Percentiles rank a stretch among this genome's conserved stretches.
These are phyloP conservation scores for Pulveroboletus sp. DNA, from an alignment of 768 basidiomycete genomes.

Conservation along the genomic window DNA sequence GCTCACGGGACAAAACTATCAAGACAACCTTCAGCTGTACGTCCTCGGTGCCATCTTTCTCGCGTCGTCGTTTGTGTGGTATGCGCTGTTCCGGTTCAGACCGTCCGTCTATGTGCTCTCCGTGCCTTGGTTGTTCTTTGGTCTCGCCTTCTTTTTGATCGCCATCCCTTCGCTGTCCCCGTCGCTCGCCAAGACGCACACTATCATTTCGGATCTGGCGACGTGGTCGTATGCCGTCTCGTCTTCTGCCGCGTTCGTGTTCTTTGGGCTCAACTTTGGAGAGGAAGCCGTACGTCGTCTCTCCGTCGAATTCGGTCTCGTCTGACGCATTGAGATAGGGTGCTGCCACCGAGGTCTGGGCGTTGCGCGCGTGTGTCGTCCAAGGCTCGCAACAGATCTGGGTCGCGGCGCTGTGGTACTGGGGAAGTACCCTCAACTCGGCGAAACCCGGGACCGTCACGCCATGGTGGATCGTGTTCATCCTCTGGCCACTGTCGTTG, in stretches of 20 bases:
- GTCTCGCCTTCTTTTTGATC: constrained; percentile 86
- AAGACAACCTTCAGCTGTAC: constrained; percentile 77
- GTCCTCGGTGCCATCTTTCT: constrained; percentile 89
- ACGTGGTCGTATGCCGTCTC: constrained; percentile 91
- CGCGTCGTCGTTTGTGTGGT: constrained; percentile 84
- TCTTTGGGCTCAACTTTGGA: constrained; percentile 95
- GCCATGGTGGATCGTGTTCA: constrained; percentile 82
- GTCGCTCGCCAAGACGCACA: constrained; percentile 56
- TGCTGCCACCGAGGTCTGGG: constrained; percentile 94
- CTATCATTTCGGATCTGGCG: constrained; percentile 68
- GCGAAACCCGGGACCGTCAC: constrained; percentile 47
- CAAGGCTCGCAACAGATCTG: constrained; percentile 95
- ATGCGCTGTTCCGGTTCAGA: constrained; percentile 80
- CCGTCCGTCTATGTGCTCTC: constrained; percentile 87
- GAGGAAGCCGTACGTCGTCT: constrained; percentile 72
- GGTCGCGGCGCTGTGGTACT: constrained; percentile 95
- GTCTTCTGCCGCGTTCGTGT: constrained; percentile 89
- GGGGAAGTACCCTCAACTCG: constrained; percentile 78
- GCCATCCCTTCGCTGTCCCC: constrained; percentile 74
- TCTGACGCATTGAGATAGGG: constrained; percentile 45
- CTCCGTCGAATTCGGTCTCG: background rate
- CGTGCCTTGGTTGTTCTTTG: constrained; percentile 89
- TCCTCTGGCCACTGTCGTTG: constrained; percentile 77
- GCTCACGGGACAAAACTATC: constrained; percentile 81
- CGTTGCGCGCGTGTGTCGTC: constrained; percentile 83